Conservation (phyloP, 1,284 basidiomycete genomes). For the Tilletia horrida region DNA sequence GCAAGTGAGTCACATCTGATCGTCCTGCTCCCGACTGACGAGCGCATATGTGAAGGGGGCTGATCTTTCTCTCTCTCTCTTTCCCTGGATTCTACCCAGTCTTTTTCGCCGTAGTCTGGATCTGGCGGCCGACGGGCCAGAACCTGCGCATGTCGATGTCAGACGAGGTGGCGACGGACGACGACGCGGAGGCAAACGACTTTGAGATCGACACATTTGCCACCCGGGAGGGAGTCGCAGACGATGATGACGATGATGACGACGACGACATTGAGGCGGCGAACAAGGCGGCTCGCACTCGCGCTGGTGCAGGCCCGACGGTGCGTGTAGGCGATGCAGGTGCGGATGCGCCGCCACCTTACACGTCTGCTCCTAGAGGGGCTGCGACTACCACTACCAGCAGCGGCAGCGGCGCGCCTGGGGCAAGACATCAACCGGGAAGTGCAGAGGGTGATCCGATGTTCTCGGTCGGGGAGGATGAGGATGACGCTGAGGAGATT, state of each 20-base stretch:
- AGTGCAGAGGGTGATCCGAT: slow-evolving; percentile 31
- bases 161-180: slow-evolving; percentile 64
- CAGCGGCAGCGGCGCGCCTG: not conserved
- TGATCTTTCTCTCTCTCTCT: not conserved
- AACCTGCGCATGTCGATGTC: slow-evolving; percentile 67
- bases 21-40: not conserved
- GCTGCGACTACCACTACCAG: not conserved
- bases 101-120: slow-evolving; percentile 77
- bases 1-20: slow-evolving; percentile 21
- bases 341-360: not conserved
- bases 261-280: slow-evolving; percentile 27
- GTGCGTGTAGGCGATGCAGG: not conserved
- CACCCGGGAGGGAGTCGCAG: slow-evolving; percentile 20
- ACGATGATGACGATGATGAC: slow-evolving; percentile 35
- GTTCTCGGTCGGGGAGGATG: slow-evolving; percentile 44
- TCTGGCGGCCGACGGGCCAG: slow-evolving; percentile 89
- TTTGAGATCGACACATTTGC: slow-evolving; percentile 70
- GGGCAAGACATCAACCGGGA: not conserved
- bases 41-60: not conserved
- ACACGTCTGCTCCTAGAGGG: slow-evolving; percentile 9
- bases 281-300: not conserved
- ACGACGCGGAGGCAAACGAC: slow-evolving; percentile 76
- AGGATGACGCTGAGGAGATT: slow-evolving; percentile 27
- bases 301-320: slow-evolving; percentile 2
- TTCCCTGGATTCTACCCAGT: slow-evolving; percentile 64